A percentile compares a stretch with the other conserved stretches of the same genome.
Evolutionary conservation across 1,284 basidiomycete genomes (phyloP).

Genomic region (Lignosus rhinocerotis): DNA sequence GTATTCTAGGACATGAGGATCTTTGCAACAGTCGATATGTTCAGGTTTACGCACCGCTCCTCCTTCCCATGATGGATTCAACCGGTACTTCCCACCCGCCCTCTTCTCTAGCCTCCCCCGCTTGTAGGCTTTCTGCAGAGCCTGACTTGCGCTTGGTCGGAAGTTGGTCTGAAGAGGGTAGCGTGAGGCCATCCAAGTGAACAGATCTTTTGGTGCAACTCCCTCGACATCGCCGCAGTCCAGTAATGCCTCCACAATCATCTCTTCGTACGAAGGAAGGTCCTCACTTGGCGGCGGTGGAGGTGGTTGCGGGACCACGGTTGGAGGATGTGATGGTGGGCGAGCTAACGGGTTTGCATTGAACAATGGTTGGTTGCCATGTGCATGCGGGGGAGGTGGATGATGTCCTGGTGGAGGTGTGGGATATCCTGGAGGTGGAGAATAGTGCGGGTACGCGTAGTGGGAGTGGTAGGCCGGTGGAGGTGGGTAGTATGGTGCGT

Average conservation of each 20-base stretch:
- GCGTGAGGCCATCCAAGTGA: constrained; percentile 74
- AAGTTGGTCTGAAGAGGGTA: constrained; percentile 87
- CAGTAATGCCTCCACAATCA: constrained; percentile 76
- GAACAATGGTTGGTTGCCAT: constrained; percentile 13
- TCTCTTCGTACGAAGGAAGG: constrained; percentile 82
- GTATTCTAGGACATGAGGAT: constrained; percentile 1
- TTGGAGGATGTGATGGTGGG: constrained; percentile 28
- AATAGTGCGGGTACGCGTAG: constrained; percentile 36
- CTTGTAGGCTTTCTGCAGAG: constrained; percentile 78
- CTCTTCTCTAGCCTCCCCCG: constrained; percentile 75
- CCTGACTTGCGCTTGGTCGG: constrained; percentile 80
- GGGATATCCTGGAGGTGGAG: constrained; percentile 42
- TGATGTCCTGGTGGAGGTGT: constrained; percentile 16
- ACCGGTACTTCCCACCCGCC: constrained; percentile 64
- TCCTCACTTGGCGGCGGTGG: constrained; percentile 50
- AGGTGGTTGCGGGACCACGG: constrained; percentile 24
- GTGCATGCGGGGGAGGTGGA: constrained; percentile 10
- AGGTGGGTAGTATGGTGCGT: constrained; percentile 53
- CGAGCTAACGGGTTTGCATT: constrained; percentile 15
- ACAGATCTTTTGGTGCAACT: constrained; percentile 75
- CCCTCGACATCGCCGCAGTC: constrained; percentile 69
- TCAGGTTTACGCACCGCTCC: constrained; percentile 57
- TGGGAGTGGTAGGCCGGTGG: constrained; percentile 28
- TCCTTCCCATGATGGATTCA: constrained; percentile 78
- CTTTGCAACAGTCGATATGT: not conserved